These are phyloP conservation scores for Flaveria ramosissima DNA, from an alignment of 129 eudicot genomes.

Conservation along the genomic window DNA sequence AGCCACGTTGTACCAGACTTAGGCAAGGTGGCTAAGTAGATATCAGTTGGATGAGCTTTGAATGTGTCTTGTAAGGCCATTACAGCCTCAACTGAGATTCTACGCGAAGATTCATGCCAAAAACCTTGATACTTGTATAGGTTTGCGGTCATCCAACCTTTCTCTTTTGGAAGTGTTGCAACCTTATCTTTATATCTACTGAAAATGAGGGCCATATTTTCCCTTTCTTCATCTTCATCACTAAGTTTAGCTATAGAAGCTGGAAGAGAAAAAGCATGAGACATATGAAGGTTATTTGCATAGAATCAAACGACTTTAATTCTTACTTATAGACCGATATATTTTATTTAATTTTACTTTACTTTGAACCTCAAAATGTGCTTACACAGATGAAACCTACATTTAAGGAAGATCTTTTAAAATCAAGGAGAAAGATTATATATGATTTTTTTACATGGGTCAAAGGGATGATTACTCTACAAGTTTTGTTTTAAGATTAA, in stretches of 20 bases:
- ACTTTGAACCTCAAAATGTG: background rate
- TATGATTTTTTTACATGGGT: background rate
- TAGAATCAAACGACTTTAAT: background rate
- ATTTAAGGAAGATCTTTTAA: background rate
- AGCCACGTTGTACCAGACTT: constrained; percentile 47
- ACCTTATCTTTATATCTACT: constrained; percentile 22
- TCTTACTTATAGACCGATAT: background rate
- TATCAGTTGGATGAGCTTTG: constrained; percentile 31
- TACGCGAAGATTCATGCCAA: constrained; percentile 20
- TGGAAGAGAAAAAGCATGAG: background rate
- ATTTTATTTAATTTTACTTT: background rate
- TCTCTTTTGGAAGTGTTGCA: constrained; percentile 24
- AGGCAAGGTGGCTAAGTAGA: constrained; percentile 31
- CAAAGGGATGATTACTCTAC: background rate
- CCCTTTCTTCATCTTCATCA: background rate
- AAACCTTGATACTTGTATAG: constrained; percentile 33
- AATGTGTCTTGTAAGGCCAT: constrained; percentile 29
- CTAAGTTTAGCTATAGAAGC: background rate
- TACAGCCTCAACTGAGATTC: constrained; percentile 13
- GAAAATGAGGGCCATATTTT: background rate
- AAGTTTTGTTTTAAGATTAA: background rate
- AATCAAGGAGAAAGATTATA: background rate
- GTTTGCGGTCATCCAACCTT: constrained; percentile 18
- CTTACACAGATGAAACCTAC: background rate
- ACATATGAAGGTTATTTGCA: constrained; percentile 17